Evolutionary conservation across 2,329 filamentous ascomycete genomes (phyloP).

Genomic region (Calonectria naviculata): DNA sequence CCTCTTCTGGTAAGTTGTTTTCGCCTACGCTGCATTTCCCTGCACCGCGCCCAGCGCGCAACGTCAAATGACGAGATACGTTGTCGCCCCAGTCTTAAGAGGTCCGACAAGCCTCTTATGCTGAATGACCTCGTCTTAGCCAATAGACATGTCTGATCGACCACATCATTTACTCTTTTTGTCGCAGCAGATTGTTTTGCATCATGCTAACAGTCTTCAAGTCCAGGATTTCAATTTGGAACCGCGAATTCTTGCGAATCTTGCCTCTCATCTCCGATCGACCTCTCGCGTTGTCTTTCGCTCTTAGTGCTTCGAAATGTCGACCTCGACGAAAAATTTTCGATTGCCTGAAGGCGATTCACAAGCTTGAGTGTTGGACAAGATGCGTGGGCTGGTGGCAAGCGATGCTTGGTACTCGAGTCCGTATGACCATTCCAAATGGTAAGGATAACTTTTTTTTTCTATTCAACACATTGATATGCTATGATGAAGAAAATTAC

Average conservation of each 20-base stretch:
- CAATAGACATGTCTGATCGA: slow-evolving; percentile 64
- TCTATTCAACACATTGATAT: slow-evolving; percentile 34
- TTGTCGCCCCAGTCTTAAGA: slow-evolving; percentile 63
- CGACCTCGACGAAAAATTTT: slow-evolving; percentile 52
- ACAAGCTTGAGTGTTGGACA: too few relatives aligned
- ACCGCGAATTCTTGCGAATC: slow-evolving; percentile 16
- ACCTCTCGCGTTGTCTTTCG: slow-evolving; percentile 50
- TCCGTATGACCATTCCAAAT: slow-evolving; percentile 6
- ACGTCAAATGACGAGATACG: slow-evolving; percentile 55
- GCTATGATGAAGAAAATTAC: slow-evolving; percentile 74
- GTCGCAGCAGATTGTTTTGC: slow-evolving; percentile 1
- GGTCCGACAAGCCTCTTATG: slow-evolving; percentile 59
- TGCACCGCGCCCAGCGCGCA: not conserved
- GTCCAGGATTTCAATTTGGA: slow-evolving; percentile 11
- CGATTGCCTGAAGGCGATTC: slow-evolving; percentile 41
- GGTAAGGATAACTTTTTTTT: slow-evolving; percentile 41
- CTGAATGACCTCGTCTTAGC: slow-evolving; percentile 65
- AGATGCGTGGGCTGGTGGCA: too few relatives aligned
- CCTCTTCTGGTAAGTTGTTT: slow-evolving; percentile 31
- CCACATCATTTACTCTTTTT: slow-evolving; percentile 20
- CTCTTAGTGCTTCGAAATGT: slow-evolving; percentile 60
- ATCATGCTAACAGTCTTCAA: slow-evolving; percentile 36
- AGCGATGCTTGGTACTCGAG: too few relatives aligned
- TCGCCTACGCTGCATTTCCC: not conserved
- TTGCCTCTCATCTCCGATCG: slow-evolving; percentile 1